Evolutionary conservation across 2,329 filamentous ascomycete genomes (phyloP).

Genomic region (Iodosphaeria phyllophila): DNA sequence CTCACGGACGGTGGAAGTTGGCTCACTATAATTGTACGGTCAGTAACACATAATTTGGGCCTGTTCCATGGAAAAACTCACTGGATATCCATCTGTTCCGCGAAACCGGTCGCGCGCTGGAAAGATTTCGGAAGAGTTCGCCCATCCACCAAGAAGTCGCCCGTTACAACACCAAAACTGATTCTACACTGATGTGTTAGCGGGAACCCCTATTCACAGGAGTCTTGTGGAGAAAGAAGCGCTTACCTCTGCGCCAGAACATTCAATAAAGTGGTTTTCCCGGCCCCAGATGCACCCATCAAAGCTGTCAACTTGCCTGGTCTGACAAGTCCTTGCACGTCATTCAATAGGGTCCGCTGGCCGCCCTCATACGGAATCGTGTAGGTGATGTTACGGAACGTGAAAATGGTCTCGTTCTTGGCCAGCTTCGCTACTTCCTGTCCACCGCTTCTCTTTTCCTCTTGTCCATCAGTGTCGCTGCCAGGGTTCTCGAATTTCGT

Average conservation of each 20-base stretch:
- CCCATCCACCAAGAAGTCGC: slow-evolving; percentile 56
- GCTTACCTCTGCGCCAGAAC: slow-evolving; percentile 41
- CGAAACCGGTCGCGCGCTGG: slow-evolving; percentile 52
- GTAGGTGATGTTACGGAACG: slow-evolving; percentile 3
- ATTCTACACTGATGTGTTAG: no score
- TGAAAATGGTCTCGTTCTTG: slow-evolving; percentile 2
- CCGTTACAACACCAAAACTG: slow-evolving; percentile 46
- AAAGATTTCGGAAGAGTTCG: slow-evolving; percentile 41
- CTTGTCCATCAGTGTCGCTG: no score
- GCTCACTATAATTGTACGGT: no score
- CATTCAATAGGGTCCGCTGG: slow-evolving; percentile 35
- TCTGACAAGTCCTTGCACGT: slow-evolving; percentile 40
- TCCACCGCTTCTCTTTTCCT: background rate
- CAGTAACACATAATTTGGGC: no score
- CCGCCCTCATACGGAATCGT: slow-evolving; percentile 27
- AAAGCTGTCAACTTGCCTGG: slow-evolving; percentile 46
- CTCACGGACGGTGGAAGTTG: slow-evolving; percentile 46
- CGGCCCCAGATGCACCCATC: slow-evolving; percentile 45
- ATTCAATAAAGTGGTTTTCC: slow-evolving; percentile 45
- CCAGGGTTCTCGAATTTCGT: no score
- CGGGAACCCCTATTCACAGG: no score
- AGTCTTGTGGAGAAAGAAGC: no score
- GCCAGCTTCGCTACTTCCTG: slow-evolving; percentile 1
- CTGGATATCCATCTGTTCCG: slow-evolving; percentile 55
- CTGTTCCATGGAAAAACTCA: no score